A percentile compares a stretch with the other conserved stretches of the same genome.
Evolutionary conservation across 2,329 filamentous ascomycete species (phyloP).

Genomic region (Claviceps digitariae): DNA sequence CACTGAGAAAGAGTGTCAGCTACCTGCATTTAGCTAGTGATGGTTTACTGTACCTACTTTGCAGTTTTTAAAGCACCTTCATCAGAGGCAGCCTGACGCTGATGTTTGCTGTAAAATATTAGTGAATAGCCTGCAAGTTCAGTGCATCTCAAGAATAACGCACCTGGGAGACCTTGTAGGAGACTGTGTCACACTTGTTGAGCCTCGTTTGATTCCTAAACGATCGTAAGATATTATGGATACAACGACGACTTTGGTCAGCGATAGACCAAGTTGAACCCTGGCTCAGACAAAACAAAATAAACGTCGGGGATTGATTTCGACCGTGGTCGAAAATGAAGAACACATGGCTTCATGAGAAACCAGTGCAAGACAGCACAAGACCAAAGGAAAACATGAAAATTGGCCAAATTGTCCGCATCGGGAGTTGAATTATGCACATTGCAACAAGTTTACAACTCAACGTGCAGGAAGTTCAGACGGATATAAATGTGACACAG

Average conservation of each 20-base stretch:
- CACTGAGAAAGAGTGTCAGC: background rate
- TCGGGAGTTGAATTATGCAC: background rate
- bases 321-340: background rate
- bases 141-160: background rate
- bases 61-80: conserved; percentile 4
- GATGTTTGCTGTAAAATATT: conserved; percentile 1
- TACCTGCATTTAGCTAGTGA: background rate
- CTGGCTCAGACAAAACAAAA: too few species aligned
- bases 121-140: background rate
- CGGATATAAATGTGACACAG: background rate
- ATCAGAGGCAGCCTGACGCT: conserved; percentile 5
- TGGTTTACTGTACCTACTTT: conserved; percentile 2
- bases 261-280: background rate
- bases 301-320: background rate
- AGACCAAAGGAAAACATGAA: background rate
- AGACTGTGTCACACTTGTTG: conserved; percentile 1
- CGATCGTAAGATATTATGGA: background rate
- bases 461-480: background rate
- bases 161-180: conserved; percentile 1
- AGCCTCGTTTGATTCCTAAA: conserved; percentile 2
- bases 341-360: background rate
- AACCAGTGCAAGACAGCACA: too few species aligned
- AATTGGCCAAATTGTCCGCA: background rate
- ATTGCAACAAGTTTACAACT: background rate
- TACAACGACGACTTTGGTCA: background rate